Conservation (phyloP, 2,329 filamentous ascomycete genomes). For the Aspergillus arachidicola region DNA sequence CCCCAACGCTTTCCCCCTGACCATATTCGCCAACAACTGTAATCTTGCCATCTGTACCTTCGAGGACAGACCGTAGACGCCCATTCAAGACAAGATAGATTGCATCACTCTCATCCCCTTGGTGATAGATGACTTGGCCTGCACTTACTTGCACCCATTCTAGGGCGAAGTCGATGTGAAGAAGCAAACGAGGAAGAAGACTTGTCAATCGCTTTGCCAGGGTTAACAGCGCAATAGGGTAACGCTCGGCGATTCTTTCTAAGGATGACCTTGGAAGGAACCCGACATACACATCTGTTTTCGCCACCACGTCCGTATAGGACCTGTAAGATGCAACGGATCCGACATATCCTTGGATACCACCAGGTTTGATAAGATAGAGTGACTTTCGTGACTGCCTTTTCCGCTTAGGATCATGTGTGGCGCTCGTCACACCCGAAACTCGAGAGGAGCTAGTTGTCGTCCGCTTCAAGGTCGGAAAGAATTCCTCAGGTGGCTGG, state of each 20-base stretch:
- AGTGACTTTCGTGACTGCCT: constrained; percentile 67
- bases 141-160: constrained; percentile 98
- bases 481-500: constrained; percentile 38
- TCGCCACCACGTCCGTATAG: constrained; percentile 94
- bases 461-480: constrained; percentile 50
- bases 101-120: constrained; percentile 93
- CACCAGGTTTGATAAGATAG: constrained; percentile 90
- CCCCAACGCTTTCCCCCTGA: constrained; percentile 95
- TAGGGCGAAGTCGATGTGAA: constrained; percentile 96
- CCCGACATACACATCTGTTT: constrained; percentile 97
- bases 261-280: constrained; percentile 84
- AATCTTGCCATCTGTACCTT: constrained; percentile 78
- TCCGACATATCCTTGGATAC: constrained; percentile 90
- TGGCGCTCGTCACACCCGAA: constrained; percentile 23
- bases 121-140: constrained; percentile 90
- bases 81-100: constrained; percentile 98
- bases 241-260: constrained; percentile 88
- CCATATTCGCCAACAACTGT: constrained; percentile 89
- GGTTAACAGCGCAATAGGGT: constrained; percentile 88
- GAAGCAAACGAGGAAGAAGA: constrained; percentile 81
- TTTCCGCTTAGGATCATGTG: constrained; percentile 38
- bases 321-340: constrained; percentile 94
- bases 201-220: constrained; percentile 94
- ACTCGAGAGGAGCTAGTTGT: constrained; percentile 46
- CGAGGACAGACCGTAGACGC: constrained; percentile 79